Evolutionary conservation across 2,329 filamentous ascomycete genomes (phyloP), one percentile per base, ranked within the genome.

Genomic region (Zasmidium citrigriseum): DNA sequence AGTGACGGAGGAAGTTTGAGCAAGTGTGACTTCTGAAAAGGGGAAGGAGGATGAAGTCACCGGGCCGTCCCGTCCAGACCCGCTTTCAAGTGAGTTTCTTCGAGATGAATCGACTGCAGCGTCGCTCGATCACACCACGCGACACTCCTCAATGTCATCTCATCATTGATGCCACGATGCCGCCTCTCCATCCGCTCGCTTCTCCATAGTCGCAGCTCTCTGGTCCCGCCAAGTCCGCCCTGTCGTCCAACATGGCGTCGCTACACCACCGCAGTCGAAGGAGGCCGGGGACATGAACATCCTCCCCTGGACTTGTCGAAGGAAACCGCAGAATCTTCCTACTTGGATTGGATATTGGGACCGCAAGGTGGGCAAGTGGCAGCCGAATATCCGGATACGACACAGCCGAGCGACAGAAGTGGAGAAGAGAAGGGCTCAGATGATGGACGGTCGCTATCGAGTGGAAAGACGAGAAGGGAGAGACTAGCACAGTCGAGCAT

Each of bases 121-220:
- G n/a, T n/a, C n/a, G n/a, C n/a, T n/a, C n/a, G n/a, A n/a, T n/a
- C n/a, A n/a, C 47, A 41, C 54, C 16, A 4, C 47, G 54, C 52
- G 45, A 47, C 55, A 50, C 34, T 27, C 41, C 54, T 48, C 62
- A 57, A 74, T 73, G 72, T 63, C 57, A n/a, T n/a, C n/a, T n/a
- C n/a, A n/a, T n/a, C 67, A 70, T 70, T 67, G 71, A 75, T 75
- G 72, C 71, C 68, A 68, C 68, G 58, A 75, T 75, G 72, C 54
- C 59, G 46, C 47, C 54, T 58, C 45, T 45, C 53, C 46, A 34
- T 63, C 48, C 61, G 64, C 56, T 63, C 57, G 59, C 64, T 63
- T 52, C 54, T 61, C 51, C 58, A 52, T 64, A 62, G 54, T 58
- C 57, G 50, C 56, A 58, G 27, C 48, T 55, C 45, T 21, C 38